phyloP scores from a whole-genome alignment of 2,329 filamentous ascomycete genomes.

The Sclerotinia sclerotiorum region DNA sequence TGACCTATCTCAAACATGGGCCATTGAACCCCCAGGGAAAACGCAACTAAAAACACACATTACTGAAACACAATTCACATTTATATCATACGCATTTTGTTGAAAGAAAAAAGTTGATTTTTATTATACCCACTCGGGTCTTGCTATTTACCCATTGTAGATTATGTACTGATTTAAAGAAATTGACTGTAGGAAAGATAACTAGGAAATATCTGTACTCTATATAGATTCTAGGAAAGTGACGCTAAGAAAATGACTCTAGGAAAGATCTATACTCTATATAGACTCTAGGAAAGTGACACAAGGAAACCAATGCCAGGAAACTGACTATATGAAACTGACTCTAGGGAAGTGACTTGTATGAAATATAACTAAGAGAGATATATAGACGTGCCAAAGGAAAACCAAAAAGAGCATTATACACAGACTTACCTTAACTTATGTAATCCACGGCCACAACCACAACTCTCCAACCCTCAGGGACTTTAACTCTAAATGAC shows the following conservation, averaged over 20 bases:
- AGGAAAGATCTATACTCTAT: neutral
- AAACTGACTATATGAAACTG: neutral
- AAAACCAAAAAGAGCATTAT: neutral
- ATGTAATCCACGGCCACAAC: neutral
- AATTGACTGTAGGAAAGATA: too few relatives aligned
- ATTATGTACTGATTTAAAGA: neutral
- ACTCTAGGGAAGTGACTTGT: neutral
- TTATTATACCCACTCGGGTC: neutral
- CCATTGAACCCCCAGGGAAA: neutral
- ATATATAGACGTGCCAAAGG: neutral
- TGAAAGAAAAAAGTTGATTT: neutral
- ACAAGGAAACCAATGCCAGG: neutral
- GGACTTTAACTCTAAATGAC: neutral
- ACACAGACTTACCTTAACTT: neutral
- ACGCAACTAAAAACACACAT: neutral
- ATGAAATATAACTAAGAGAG: neutral
- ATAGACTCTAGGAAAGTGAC: neutral
- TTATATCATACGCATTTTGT: neutral
- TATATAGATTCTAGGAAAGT: neutral
- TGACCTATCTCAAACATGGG: too few relatives aligned
- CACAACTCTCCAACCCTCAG: neutral
- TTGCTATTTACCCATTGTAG: neutral
- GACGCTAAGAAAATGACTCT: neutral
- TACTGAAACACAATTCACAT: neutral
- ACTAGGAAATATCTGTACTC: neutral